These are phyloP conservation scores for Pouteria glomerata DNA, from an alignment of 148 eudicot genomes.

Conservation along the genomic window DNA sequence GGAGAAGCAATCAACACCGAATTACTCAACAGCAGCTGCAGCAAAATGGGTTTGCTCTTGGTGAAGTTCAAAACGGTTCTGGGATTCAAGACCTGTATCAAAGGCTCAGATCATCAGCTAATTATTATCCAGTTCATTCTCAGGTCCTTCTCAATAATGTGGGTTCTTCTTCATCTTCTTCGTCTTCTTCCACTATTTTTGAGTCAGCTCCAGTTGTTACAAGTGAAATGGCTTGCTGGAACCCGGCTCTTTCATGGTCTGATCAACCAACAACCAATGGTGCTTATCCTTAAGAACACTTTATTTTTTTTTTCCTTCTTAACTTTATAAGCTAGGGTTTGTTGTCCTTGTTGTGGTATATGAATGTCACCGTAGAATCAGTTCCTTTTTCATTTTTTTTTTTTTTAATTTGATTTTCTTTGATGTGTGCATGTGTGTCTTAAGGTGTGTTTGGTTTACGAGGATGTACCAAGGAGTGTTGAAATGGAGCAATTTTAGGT, in stretches of 20 bases:
- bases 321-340: slow-evolving; percentile 8
- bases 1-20: slow-evolving; percentile 32
- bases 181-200: slow-evolving; percentile 21
- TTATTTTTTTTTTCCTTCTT: neutral
- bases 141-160: slow-evolving; percentile 26
- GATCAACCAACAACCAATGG: slow-evolving; percentile 56
- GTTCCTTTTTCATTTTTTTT: neutral
- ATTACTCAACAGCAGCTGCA: slow-evolving; percentile 13
- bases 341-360: slow-evolving; percentile 11
- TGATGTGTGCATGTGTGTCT: slow-evolving; percentile 10
- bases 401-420: neutral
- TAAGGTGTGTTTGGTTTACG: slow-evolving; percentile 7
- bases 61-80: slow-evolving; percentile 41
- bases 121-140: slow-evolving; percentile 26
- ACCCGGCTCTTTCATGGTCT: slow-evolving; percentile 41
- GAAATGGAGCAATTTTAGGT: neutral
- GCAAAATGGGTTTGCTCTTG: slow-evolving; percentile 27
- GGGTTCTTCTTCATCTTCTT: slow-evolving; percentile 19
- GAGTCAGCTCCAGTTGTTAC: slow-evolving; percentile 40
- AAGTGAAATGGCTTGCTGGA: slow-evolving; percentile 32
- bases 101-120: slow-evolving; percentile 42
- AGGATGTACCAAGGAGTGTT: slow-evolving; percentile 3
- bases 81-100: slow-evolving; percentile 47
- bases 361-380: slow-evolving; percentile 7
- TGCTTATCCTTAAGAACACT: slow-evolving; percentile 44